Base-by-base conservation (phyloP, 2,329 filamentous ascomycete species). In the Aspergillus latus region DNA sequence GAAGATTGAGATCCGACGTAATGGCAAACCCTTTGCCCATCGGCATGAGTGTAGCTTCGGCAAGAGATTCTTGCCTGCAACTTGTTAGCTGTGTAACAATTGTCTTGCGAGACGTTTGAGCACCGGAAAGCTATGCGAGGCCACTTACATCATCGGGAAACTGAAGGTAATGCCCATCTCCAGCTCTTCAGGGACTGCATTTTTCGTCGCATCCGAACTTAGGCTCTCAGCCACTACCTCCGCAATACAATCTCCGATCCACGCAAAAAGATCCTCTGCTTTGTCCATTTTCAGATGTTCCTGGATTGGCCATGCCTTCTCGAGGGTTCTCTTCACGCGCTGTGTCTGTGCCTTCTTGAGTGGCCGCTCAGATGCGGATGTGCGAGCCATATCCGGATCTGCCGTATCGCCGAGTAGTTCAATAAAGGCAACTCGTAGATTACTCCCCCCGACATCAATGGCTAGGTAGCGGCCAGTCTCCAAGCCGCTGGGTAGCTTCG, bases 241-340 rank as follows among this genome's bases (percentile, higher is more conserved):
- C 11, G 88, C 88, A 63, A 94, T 90, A 66, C 87, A 89, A 64
- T 83, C 78, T 28, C 89, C 90, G 62, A 94, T 90, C 89, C 89
- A 94, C n/a, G 81, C 74, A 70, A 94, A 94, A 2, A 93, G 76
- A 56, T 86, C 85, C 55, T 90, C 85, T 1, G 88, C 84, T 60
- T 92, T 87, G 63, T 91, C 85, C 70, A 76, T 81, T 62, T 82
- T 82, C 65, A 82, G 58, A 66, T 82, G 80, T 50, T 82, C 79
- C 26, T 75, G 79, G 59, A 82, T 82, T 3, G 79, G 79, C 80
- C 80, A 82, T 59, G 75, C 74, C 61, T 72, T 78, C 59, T 82
- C 80, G 59, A 82, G 66, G 1, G 77, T 80, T 34, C 76, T 68
- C 57, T 68, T 70, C 48, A 77, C 73, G 11, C 74, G 73, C 55